phyloP scores from a whole-genome alignment of 192 early-diverging fungal genomes.

The Gryganskiella cystojenkinii region DNA sequence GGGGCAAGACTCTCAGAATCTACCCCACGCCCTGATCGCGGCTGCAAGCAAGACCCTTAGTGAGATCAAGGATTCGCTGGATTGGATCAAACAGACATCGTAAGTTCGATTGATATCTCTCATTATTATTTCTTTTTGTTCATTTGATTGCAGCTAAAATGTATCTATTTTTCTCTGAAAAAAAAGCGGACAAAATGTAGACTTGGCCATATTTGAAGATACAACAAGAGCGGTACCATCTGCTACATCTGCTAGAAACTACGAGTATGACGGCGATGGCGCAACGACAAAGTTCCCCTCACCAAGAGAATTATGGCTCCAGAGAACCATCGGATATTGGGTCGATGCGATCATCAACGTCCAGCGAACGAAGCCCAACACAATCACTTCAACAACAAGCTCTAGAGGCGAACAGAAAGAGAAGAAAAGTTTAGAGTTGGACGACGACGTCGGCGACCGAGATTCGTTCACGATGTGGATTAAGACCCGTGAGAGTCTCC shows the following conservation, averaged over 20 bases:
- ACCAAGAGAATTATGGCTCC: constrained; percentile 18
- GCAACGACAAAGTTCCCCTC: constrained; percentile 1
- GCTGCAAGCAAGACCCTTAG: constrained; percentile 13
- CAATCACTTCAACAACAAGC: not conserved
- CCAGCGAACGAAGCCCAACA: not conserved
- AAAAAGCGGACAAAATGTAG: constrained; percentile 23
- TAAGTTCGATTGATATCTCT: constrained; percentile 4
- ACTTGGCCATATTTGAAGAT: constrained; percentile 24
- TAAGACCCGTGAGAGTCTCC: constrained; percentile 14
- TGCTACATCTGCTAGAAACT: not conserved
- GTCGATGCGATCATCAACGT: constrained; percentile 1
- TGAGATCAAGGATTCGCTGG: constrained; percentile 33
- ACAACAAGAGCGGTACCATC: not conserved
- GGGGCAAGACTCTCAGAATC: not conserved
- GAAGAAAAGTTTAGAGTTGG: not conserved
- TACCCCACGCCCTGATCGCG: constrained; percentile 13
- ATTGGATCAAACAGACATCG: constrained; percentile 28
- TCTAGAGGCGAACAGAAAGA: not conserved
- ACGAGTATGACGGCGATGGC: not conserved
- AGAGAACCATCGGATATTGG: constrained; percentile 33
- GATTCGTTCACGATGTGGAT: constrained; percentile 25
- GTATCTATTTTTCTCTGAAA: not conserved
- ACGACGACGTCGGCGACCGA: not conserved
- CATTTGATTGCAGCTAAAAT: not conserved
- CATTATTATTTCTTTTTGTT: not conserved